Conservation (phyloP, 352 stramenopile genomes). For the Phytopythium delawarense region DNA sequence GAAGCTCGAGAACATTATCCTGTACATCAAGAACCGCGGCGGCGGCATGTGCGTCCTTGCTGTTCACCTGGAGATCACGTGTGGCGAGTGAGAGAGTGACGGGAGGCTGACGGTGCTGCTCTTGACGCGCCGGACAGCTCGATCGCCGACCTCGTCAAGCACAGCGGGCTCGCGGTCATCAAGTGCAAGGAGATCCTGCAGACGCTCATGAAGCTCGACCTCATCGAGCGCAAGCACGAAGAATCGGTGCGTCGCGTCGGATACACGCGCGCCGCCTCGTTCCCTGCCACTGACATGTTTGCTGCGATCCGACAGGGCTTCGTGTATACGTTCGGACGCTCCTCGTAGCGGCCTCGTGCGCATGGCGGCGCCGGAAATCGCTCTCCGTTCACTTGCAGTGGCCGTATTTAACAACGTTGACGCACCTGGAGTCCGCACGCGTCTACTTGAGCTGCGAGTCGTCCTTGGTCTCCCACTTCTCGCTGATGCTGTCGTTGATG, state of each 20-base stretch:
- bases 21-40: slow-evolving; percentile 81
- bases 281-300: slow-evolving; percentile 6
- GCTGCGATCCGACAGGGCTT: slow-evolving; percentile 40
- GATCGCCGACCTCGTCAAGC: slow-evolving; percentile 80
- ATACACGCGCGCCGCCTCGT: neutral
- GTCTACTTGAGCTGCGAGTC: slow-evolving; percentile 59
- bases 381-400: neutral
- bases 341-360: slow-evolving; percentile 4
- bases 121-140: slow-evolving; percentile 29
- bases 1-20: slow-evolving; percentile 84
- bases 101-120: neutral
- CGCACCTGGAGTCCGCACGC: neutral
- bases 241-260: slow-evolving; percentile 38
- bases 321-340: slow-evolving; percentile 58
- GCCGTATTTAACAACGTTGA: slow-evolving; percentile 37
- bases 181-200: slow-evolving; percentile 86
- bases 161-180: slow-evolving; percentile 74
- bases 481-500: slow-evolving; percentile 57
- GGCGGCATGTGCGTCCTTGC: slow-evolving; percentile 60
- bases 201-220: slow-evolving; percentile 82
- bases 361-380: neutral
- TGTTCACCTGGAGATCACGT: neutral
- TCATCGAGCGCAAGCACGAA: slow-evolving; percentile 73
- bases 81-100: too few species aligned
- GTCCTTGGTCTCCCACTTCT: slow-evolving; percentile 68